These are phyloP conservation scores for Tulasnella sp. DNA, from an alignment of 768 basidiomycete genomes.

Conservation along the genomic window DNA sequence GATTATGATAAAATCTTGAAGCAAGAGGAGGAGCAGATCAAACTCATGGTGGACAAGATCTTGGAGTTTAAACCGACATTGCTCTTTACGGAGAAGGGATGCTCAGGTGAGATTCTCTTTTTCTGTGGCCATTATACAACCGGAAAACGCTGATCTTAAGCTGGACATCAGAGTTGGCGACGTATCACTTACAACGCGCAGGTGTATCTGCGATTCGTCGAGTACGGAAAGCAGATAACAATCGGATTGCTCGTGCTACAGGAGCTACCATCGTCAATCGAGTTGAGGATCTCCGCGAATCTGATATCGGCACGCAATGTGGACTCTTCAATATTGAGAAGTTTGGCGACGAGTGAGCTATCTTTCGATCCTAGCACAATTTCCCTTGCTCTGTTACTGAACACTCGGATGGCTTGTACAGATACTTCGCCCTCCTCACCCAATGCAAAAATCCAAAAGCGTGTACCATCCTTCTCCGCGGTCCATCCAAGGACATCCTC, in stretches of 20 bases:
- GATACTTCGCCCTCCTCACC: constrained; percentile 96
- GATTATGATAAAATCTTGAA: constrained; percentile 90
- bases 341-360: constrained; percentile 78
- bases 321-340: constrained; percentile 97
- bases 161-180: constrained; percentile 76
- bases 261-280: constrained; percentile 97
- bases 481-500: constrained; percentile 94
- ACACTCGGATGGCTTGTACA: constrained; percentile 26
- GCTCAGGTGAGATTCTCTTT: no score
- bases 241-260: constrained; percentile 90
- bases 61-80: constrained; percentile 92
- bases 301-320: constrained; percentile 85
- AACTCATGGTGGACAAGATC: constrained; percentile 70
- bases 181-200: constrained; percentile 77
- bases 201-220: constrained; percentile 90
- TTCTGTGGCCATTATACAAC: no score
- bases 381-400: not conserved
- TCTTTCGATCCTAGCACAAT: not conserved
- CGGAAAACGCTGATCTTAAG: no score
- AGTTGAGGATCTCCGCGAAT: constrained; percentile 84
- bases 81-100: constrained; percentile 94
- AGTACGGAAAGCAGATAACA: constrained; percentile 98
- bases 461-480: constrained; percentile 94
- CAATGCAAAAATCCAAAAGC: constrained; percentile 86
- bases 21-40: constrained; percentile 96